Base-by-base conservation (phyloP, 225 moss, liverwort and hornwort species). In the Antitrichia curtipendula region DNA sequence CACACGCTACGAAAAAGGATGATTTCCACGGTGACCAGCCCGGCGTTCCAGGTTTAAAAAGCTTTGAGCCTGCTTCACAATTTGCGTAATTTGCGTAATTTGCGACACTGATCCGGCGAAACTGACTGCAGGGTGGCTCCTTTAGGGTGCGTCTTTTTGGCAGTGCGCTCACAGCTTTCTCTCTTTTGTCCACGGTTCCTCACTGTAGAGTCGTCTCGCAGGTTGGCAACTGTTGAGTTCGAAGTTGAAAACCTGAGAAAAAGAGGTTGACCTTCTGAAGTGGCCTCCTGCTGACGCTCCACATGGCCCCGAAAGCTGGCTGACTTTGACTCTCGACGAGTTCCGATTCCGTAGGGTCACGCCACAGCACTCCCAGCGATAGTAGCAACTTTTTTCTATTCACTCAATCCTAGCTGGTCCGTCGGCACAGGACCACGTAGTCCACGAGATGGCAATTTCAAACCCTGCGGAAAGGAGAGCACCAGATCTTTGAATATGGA, bases 401-500 rank as follows among this genome's bases (percentile, higher is more conserved):
- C 78, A 45, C n/a, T 13, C 14, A 10, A 10, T 3, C 60, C 38
- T 16, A 15, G 15, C 58, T 80, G 86, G 29, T 50, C 20, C 59
- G 50, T 69, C 52, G 49, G 65, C 72, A 58, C 74, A 59, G 81
- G 43, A 12, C 53, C 45, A 71, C 86, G 58, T 70, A 34, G 79
- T 57, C 25, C 25, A 58, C 38, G 81, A 21, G 31, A 12, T 38
- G 7, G 22, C n/a, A 25, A 31, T 87, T 87, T 88, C 91, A 91
- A 91, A 90, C 36, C 8, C 12, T 24, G 91, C 88, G 88, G 90
- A 91, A 91, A 90, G 91, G 34, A 62, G 41, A 73, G 87, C 72
- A 34, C 89, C 64, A 53, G 74, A 52, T 75, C 87, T 72, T 58
- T 80, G 61, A 88, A 86, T 74, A 90, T 75, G 90, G 19, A 79